Percentiles rank a stretch among this genome's conserved stretches.
These are phyloP conservation scores for Geotrichum restrictum DNA, from an alignment of 1,139 yeast species.

Conservation along the genomic window DNA sequence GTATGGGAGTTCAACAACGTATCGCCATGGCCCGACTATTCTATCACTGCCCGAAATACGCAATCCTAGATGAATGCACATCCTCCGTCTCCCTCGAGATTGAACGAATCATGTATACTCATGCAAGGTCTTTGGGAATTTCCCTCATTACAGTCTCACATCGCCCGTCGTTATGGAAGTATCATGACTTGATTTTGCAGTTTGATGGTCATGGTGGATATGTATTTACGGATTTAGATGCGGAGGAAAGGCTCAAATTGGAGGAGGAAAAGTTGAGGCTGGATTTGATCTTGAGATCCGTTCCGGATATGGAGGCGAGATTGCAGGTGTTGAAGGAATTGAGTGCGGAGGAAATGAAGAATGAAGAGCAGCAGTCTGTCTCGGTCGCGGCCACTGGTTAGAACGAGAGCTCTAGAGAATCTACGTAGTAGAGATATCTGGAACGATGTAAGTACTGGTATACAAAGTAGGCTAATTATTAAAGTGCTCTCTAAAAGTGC, in stretches of 20 bases:
- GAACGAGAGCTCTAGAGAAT: too few species aligned
- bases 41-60: slow-evolving; percentile 87
- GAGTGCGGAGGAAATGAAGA: neutral
- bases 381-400: too few species aligned
- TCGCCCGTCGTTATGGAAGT: slow-evolving; percentile 88
- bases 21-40: slow-evolving; percentile 90
- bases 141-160: slow-evolving; percentile 89
- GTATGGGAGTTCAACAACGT: slow-evolving; percentile 89
- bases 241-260: slow-evolving; percentile 59
- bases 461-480: too few species aligned
- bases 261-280: slow-evolving; percentile 68
- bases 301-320: slow-evolving; percentile 61
- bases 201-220: slow-evolving; percentile 83
- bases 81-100: slow-evolving; percentile 88
- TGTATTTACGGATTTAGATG: slow-evolving; percentile 63
- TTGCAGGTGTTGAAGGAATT: slow-evolving; percentile 39
- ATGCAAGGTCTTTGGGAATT: slow-evolving; percentile 76
- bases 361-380: too few species aligned
- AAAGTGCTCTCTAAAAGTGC: too few species aligned
- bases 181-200: slow-evolving; percentile 76
- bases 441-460: too few species aligned
- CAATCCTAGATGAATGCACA: slow-evolving; percentile 92
- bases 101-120: slow-evolving; percentile 84
- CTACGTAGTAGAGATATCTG: too few species aligned
- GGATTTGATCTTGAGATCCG: slow-evolving; percentile 62